phyloP scores from a whole-genome alignment of 805 yeast genomes.

The Candida boidinii region DNA sequence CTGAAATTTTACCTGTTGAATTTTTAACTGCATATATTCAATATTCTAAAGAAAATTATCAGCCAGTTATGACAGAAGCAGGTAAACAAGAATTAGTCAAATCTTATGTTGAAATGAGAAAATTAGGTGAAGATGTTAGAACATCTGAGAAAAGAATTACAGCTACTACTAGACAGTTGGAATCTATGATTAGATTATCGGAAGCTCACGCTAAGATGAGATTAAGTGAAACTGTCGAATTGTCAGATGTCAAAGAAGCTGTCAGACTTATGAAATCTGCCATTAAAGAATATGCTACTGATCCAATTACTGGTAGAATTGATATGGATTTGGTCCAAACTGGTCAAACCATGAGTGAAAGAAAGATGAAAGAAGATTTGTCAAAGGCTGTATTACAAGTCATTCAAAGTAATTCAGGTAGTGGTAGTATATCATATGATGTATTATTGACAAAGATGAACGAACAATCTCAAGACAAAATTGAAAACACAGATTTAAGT shows the following conservation, averaged over 20 bases:
- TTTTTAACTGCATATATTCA: conserved; percentile 83
- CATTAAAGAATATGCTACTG: conserved; percentile 96
- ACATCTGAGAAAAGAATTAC: conserved; percentile 86
- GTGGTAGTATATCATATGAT: conserved; percentile 45
- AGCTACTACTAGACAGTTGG: conserved; percentile 96
- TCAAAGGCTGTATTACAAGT: conserved; percentile 49
- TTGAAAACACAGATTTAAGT: conserved; percentile 64
- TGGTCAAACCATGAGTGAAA: conserved; percentile 83
- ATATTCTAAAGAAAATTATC: conserved; percentile 79
- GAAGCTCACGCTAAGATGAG: conserved; percentile 99
- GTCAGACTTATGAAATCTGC: conserved; percentile 90
- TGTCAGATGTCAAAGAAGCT: conserved; percentile 84
- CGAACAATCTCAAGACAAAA: conserved; percentile 53
- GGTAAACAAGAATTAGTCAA: conserved; percentile 83
- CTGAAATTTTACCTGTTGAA: conserved; percentile 76
- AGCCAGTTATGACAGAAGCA: conserved; percentile 71
- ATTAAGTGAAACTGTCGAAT: conserved; percentile 58
- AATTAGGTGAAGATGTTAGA: conserved; percentile 84
- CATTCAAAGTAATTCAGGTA: conserved; percentile 42
- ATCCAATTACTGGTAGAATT: conserved; percentile 92
- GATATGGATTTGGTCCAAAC: conserved; percentile 98
- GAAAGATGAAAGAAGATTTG: conserved; percentile 68
- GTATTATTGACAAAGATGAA: conserved; percentile 54
- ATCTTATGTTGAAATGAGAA: conserved; percentile 89
- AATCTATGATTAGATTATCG: conserved; percentile 86